Percentiles rank a stretch among this genome's conserved stretches.
These are phyloP conservation scores for Gossypium australe DNA, from an alignment of 345 rosid genomes.

Conservation along the genomic window DNA sequence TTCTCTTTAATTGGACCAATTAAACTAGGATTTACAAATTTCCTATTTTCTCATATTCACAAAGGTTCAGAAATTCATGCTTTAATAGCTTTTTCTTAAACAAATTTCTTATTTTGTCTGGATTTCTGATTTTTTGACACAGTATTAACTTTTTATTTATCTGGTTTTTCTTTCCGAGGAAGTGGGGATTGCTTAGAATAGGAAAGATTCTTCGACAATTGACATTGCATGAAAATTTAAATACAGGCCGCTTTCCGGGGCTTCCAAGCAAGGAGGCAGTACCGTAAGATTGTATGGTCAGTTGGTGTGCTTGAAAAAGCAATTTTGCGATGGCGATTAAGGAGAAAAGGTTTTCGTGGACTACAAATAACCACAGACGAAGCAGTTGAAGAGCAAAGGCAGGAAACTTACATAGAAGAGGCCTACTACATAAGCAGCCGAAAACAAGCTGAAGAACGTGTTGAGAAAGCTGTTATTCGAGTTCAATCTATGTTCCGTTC, in stretches of 20 bases:
- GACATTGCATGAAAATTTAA: conserved; percentile 8
- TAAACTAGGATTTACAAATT: not conserved
- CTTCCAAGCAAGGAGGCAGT: conserved; percentile 70
- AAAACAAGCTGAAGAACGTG: conserved; percentile 88
- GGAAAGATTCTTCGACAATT: not conserved
- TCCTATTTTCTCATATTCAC: not conserved
- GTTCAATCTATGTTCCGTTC: conserved; percentile 97
- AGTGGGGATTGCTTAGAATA: not conserved
- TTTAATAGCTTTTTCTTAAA: not conserved
- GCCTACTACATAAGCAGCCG: conserved; percentile 71
- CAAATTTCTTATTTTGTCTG: not conserved
- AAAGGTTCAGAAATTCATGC: not conserved
- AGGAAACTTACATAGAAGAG: conserved; percentile 50
- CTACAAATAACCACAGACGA: conserved; percentile 48
- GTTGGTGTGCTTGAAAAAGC: conserved; percentile 95
- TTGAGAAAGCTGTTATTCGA: conserved; percentile 72
- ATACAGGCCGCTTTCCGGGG: conserved; percentile 89
- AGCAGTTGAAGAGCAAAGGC: conserved; percentile 19
- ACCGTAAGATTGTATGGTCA: conserved; percentile 78
- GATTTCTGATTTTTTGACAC: not conserved
- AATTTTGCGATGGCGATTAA: conserved; percentile 77
- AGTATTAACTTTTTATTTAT: not conserved
- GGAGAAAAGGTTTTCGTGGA: conserved; percentile 82
- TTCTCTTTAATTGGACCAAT: not conserved
- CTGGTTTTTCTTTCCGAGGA: not conserved